Conservation (phyloP, 176 grass and related monocot genomes). For the Cocos nucifera region DNA sequence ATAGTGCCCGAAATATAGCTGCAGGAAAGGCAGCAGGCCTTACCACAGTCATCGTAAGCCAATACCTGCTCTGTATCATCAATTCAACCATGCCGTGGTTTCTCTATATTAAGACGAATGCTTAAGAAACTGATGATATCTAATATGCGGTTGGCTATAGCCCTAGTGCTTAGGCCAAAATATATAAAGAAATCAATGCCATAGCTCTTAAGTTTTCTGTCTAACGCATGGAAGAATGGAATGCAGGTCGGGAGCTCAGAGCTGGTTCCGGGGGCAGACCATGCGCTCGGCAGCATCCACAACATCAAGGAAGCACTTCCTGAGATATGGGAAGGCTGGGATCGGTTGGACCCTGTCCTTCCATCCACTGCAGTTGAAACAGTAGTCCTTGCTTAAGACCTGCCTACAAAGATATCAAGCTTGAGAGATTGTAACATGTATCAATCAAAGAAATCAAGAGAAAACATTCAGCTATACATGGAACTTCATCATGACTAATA, state of each 20-base stretch:
- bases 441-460: too few relatives aligned
- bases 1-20: slow-evolving; percentile 54
- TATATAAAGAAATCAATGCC: too few relatives aligned
- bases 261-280: slow-evolving; percentile 38
- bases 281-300: slow-evolving; percentile 59
- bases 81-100: too few relatives aligned
- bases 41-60: slow-evolving; percentile 61
- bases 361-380: slow-evolving; percentile 17
- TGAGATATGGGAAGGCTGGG: slow-evolving; percentile 37
- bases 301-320: slow-evolving; percentile 56
- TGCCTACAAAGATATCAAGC: too few relatives aligned
- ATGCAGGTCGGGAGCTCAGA: slow-evolving; percentile 41
- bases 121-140: too few relatives aligned
- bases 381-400: slow-evolving; percentile 28
- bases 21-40: slow-evolving; percentile 55
- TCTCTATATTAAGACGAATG: too few relatives aligned
- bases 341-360: slow-evolving; percentile 25
- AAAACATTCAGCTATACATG: too few relatives aligned
- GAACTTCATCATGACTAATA: too few relatives aligned
- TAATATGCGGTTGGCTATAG: too few relatives aligned
- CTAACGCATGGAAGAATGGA: neutral
- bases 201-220: too few relatives aligned
- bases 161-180: too few relatives aligned
- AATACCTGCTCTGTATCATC: neutral
- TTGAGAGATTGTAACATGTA: too few relatives aligned